phyloP scores from a whole-genome alignment of 768 basidiomycete genomes.

The Myochromella boudieri region DNA sequence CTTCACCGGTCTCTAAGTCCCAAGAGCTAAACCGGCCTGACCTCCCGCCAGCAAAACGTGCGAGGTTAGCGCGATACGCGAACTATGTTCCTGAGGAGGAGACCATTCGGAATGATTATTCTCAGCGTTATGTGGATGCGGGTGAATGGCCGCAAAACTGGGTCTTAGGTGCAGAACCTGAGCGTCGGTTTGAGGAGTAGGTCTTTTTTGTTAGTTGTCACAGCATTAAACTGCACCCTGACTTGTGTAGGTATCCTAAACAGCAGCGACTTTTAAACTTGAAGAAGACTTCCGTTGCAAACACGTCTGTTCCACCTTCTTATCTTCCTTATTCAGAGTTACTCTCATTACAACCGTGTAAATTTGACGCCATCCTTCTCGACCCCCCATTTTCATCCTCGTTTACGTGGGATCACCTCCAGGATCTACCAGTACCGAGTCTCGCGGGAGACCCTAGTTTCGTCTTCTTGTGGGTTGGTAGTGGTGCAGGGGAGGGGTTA shows the following conservation, averaged over 20 bases:
- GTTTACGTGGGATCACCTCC: slow-evolving; percentile 83
- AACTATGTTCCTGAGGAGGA: slow-evolving; percentile 95
- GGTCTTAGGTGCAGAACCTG: slow-evolving; percentile 87
- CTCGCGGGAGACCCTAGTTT: slow-evolving; percentile 92
- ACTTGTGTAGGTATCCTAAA: slow-evolving; percentile 81
- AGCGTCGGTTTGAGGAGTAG: slow-evolving; percentile 91
- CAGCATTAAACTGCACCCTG: neutral
- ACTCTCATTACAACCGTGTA: slow-evolving; percentile 54
- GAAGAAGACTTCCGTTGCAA: slow-evolving; percentile 77
- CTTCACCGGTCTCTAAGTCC: slow-evolving; percentile 39
- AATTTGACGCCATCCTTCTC: slow-evolving; percentile 91
- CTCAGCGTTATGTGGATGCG: slow-evolving; percentile 83
- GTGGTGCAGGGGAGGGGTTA: slow-evolving; percentile 84
- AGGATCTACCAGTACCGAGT: slow-evolving; percentile 76
- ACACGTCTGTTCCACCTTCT: slow-evolving; percentile 67
- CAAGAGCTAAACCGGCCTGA: slow-evolving; percentile 38
- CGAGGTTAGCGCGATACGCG: slow-evolving; percentile 63
- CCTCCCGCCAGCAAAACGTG: slow-evolving; percentile 68
- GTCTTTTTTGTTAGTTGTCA: slow-evolving; percentile 26
- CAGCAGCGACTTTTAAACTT: slow-evolving; percentile 81
- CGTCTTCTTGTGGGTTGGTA: slow-evolving; percentile 95
- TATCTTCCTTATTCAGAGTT: slow-evolving; percentile 68
- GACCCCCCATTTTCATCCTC: slow-evolving; percentile 88
- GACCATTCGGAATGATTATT: slow-evolving; percentile 95
- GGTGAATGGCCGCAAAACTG: slow-evolving; percentile 95